Evolutionary conservation across 78 protist species (phyloP).

Genomic region (Isochrysis galbana): DNA sequence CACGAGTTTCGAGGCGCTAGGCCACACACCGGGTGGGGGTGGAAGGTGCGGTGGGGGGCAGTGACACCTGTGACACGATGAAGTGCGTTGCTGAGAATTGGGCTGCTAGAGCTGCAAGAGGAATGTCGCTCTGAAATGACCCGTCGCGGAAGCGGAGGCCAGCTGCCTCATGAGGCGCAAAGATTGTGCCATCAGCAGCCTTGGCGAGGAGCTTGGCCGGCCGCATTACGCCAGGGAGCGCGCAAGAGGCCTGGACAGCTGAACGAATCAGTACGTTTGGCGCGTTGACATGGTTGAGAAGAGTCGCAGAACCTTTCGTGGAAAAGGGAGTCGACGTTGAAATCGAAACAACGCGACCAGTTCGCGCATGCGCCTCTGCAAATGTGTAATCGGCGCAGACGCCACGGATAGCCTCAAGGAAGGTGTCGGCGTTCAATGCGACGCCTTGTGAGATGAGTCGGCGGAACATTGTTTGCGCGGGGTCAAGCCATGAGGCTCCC

Average conservation of each 20-base stretch:
- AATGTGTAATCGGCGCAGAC: neutral
- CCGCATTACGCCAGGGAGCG: constrained; percentile 23
- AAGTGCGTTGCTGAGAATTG: neutral
- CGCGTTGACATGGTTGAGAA: neutral
- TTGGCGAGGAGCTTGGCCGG: neutral
- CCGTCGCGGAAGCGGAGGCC: constrained; percentile 6
- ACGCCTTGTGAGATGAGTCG: neutral
- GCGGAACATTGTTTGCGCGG: neutral
- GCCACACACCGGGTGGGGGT: no score
- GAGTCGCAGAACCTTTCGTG: neutral
- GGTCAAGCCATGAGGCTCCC: neutral
- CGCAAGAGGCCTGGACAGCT: constrained; percentile 28
- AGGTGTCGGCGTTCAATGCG: neutral
- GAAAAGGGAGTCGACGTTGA: neutral
- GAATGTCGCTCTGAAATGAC: constrained; percentile 24
- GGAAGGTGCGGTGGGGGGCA: no score
- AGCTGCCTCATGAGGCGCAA: neutral
- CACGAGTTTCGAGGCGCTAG: no score
- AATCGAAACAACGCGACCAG: neutral
- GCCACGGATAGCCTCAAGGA: neutral
- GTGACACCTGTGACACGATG: neutral
- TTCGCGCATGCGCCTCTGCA: neutral
- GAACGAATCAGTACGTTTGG: constrained; percentile 11
- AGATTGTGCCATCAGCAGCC: neutral
- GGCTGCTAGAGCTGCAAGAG: neutral